Percentiles rank a stretch among this genome's conserved stretches.
Evolutionary conservation across 1,284 basidiomycete species (phyloP).

Genomic region (Sutorius eximius): DNA sequence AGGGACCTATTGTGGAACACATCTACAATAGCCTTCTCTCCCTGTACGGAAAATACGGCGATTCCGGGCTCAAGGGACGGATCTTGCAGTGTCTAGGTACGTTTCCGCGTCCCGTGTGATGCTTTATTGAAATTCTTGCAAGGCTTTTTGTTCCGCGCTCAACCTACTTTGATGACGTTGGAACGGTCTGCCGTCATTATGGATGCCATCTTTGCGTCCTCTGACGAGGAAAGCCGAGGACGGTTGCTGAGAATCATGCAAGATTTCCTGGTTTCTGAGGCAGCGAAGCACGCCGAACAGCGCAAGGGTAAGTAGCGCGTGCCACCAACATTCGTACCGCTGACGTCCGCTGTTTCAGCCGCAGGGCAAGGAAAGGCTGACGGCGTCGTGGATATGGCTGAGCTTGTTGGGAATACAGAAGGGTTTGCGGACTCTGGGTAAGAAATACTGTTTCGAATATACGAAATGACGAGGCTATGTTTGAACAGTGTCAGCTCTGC

Average conservation of each 20-base stretch:
- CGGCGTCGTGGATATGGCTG: slow-evolving; percentile 75
- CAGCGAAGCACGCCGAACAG: slow-evolving; percentile 67
- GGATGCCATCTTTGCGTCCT: slow-evolving; percentile 78
- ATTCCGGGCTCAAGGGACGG: slow-evolving; percentile 56
- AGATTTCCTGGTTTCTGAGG: slow-evolving; percentile 84
- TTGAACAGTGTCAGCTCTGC: slow-evolving; percentile 81
- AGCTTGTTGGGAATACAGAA: slow-evolving; percentile 92
- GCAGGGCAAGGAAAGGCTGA: slow-evolving; percentile 46
- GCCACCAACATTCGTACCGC: not conserved
- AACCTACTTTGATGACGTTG: slow-evolving; percentile 85
- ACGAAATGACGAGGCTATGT: not conserved
- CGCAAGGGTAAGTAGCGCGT: slow-evolving; percentile 53
- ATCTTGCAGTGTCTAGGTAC: slow-evolving; percentile 82
- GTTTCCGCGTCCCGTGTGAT: slow-evolving; percentile 13
- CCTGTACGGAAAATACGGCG: slow-evolving; percentile 64
- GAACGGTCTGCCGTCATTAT: slow-evolving; percentile 81
- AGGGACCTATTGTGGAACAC: slow-evolving; percentile 78
- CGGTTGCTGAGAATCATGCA: slow-evolving; percentile 86
- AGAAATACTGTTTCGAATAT: not conserved
- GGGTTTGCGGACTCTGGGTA: slow-evolving; percentile 95
- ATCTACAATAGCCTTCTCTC: slow-evolving; percentile 74
- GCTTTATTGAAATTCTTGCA: slow-evolving; percentile 2
- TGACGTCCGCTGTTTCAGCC: slow-evolving; percentile 24
- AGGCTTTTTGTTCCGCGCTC: slow-evolving; percentile 91
- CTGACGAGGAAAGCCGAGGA: slow-evolving; percentile 69